Percentiles rank a stretch among this genome's conserved stretches.
Conservation (phyloP, 805 yeast species). For the Yarrowia osloensis region DNA sequence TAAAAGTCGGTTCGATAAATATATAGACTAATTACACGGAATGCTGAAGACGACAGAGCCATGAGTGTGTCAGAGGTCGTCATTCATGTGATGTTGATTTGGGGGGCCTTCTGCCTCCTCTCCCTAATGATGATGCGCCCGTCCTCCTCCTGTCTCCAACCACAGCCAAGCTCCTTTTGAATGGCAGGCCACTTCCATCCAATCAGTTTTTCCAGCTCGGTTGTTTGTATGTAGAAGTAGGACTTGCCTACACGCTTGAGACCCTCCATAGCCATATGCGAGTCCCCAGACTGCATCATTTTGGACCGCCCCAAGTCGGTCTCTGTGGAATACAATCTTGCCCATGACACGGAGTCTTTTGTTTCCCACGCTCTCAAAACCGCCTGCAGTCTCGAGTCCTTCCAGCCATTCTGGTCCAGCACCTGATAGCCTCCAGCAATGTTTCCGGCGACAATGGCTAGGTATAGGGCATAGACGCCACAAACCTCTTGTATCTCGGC, state of each 20-base stretch:
- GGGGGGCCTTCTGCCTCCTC: slow-evolving; percentile 1
- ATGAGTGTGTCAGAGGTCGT: not conserved
- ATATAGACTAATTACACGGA: not conserved
- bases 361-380: slow-evolving; percentile 31
- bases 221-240: slow-evolving; percentile 26
- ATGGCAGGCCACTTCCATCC: slow-evolving; percentile 32
- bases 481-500: slow-evolving; percentile 48
- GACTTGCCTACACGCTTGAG: slow-evolving; percentile 32
- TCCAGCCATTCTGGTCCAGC: slow-evolving; percentile 30
- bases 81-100: not conserved
- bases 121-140: slow-evolving; percentile 10
- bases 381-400: slow-evolving; percentile 18
- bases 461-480: slow-evolving; percentile 50
- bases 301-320: slow-evolving; percentile 10
- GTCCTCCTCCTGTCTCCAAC: slow-evolving; percentile 31
- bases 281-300: slow-evolving; percentile 28
- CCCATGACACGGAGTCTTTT: slow-evolving; percentile 33
- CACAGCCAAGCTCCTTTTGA: slow-evolving; percentile 2
- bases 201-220: slow-evolving; percentile 30
- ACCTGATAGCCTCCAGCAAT: slow-evolving; percentile 35
- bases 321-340: slow-evolving; percentile 10
- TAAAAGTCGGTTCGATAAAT: too few relatives aligned
- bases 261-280: slow-evolving; percentile 21
- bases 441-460: slow-evolving; percentile 35
- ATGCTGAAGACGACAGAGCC: not conserved